Evolutionary conservation across 345 rosid genomes (phyloP).

Genomic region (Dovyalis caffra): DNA sequence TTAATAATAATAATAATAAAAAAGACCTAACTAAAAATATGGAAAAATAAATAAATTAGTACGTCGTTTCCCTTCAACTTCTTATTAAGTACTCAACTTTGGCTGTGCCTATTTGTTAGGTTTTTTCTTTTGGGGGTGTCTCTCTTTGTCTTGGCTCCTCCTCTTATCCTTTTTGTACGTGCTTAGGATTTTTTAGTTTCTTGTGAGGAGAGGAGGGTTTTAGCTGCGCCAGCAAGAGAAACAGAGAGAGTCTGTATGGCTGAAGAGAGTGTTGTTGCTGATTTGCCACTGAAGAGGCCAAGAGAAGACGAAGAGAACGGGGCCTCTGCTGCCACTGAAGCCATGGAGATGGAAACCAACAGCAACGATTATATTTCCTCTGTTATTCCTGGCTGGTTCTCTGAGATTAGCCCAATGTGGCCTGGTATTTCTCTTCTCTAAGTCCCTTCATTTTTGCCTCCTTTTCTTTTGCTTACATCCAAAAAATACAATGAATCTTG

Average conservation of each 20-base stretch:
- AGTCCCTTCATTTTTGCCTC: background rate
- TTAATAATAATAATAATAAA: too few relatives aligned
- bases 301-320: constrained; percentile 56
- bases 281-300: constrained; percentile 54
- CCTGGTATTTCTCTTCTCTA: constrained; percentile 49
- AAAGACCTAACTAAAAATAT: background rate
- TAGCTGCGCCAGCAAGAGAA: background rate
- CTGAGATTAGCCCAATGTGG: constrained; percentile 89
- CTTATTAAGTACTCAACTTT: background rate
- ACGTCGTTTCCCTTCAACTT: background rate
- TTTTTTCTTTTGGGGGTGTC: background rate
- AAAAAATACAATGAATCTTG: background rate
- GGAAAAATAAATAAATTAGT: background rate
- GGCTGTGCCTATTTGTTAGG: background rate
- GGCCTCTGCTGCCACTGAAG: constrained; percentile 30
- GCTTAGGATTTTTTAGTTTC: background rate
- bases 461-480: background rate
- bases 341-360: constrained; percentile 39
- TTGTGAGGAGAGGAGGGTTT: background rate
- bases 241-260: constrained; percentile 19
- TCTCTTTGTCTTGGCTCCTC: background rate
- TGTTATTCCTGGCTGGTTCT: constrained; percentile 83
- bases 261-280: constrained; percentile 23
- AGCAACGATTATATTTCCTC: constrained; percentile 44
- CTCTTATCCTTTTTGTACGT: background rate